Evolutionary conservation across 2,329 filamentous ascomycete genomes (phyloP), one percentile per base, ranked within the genome.

Genomic region (Alternaria rosae): DNA sequence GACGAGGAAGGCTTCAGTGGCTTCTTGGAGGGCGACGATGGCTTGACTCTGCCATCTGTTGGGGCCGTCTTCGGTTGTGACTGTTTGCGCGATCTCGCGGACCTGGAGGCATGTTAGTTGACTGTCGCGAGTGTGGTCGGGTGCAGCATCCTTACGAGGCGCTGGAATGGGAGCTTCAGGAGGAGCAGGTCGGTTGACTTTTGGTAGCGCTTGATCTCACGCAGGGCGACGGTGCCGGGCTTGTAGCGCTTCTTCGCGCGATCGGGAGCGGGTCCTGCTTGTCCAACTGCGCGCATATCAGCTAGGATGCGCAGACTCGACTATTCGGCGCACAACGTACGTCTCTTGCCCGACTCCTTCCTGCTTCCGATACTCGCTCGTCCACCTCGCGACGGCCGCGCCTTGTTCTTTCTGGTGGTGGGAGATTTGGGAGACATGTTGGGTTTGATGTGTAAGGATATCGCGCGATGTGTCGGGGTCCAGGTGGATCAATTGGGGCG

Each of bases 151-250:
- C 81, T 47, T 74, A 85, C 95, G 80, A 99, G 86, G 82, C 95
- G 92, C 86, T 97, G 93, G 87, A 99, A 99, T 65, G 95, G 95
- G 68, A 97, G 91, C 88, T 97, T 98, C 84, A 92, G 90, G 84
- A 99, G 93, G 76, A 99, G 86, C 54, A 99, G 90, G 85, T 98
- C 94, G 54, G 94, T 97, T 69, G 91, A 93, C 86, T 97, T 97
- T 86, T 98, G 94, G 87, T 98, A 98, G 80, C 92, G 91, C 87
- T 94, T 91, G 78, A 99, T 99, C 86, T 99, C 95, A 88, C 93
- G 92, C 78, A 98, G 91, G 88, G 94, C 94, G 85, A 97, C 92
- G 80, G 95, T 97, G 88, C 88, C 88, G 72, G 79, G 79, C 74
- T 81, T 84, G 70, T 84, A 85, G 35, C 83, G 75, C 47, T 72